These are phyloP conservation scores for Lactifluus echinatus DNA, from an alignment of 768 basidiomycete genomes.

Conservation along the genomic window DNA sequence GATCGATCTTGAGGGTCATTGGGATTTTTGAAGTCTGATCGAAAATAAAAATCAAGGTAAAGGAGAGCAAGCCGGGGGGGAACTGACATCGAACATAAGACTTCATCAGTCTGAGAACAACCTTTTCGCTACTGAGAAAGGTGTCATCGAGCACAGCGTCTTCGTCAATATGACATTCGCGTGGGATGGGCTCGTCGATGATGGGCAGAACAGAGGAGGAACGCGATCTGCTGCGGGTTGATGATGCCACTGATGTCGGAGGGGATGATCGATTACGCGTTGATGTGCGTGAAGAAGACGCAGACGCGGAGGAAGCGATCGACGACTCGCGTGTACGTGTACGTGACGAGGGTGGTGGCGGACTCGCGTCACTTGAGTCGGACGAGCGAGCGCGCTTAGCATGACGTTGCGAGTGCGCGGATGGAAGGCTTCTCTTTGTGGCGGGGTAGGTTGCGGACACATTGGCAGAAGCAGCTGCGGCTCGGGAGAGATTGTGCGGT, in stretches of 20 bases:
- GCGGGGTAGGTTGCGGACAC: not conserved
- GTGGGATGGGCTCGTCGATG: conserved; percentile 30
- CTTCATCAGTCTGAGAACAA: conserved; percentile 53
- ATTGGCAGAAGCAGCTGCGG: not conserved
- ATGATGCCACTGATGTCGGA: conserved; percentile 20
- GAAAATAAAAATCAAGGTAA: not conserved
- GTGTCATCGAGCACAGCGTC: conserved; percentile 42
- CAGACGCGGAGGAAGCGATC: conserved; percentile 18
- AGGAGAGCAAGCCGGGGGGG: not conserved
- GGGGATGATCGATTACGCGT: conserved; percentile 23
- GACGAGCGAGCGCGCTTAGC: conserved; percentile 18
- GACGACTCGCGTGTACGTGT: conserved; percentile 16
- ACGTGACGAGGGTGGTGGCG: not conserved
- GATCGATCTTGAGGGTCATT: conserved; percentile 51
- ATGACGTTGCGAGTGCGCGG: not conserved
- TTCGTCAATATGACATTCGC: conserved; percentile 45
- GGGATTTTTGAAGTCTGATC: conserved; percentile 61
- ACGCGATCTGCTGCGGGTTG: conserved; percentile 46
- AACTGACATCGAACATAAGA: conserved; percentile 62
- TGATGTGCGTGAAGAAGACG: conserved; percentile 18
- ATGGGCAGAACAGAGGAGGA: conserved; percentile 48
- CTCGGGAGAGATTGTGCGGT: not conserved
- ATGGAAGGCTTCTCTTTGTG: not conserved
- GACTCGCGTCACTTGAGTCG: conserved; percentile 16
- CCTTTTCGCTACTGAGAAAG: conserved; percentile 56